Base-by-base conservation (phyloP, 768 basidiomycete species). In the Lyophyllum atratum region DNA sequence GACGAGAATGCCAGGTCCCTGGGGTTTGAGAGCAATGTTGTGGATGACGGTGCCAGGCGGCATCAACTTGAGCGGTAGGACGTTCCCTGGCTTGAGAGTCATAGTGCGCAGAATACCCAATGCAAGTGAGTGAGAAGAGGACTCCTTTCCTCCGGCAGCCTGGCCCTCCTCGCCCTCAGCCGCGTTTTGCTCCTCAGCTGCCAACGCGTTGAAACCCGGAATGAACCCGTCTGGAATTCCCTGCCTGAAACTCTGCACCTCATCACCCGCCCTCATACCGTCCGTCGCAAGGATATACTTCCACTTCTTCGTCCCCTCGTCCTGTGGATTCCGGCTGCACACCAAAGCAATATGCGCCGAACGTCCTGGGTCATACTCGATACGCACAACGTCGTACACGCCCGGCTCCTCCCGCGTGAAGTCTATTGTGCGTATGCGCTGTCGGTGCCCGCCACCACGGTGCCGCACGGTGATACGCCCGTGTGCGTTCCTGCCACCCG, bases 291-390 rank as follows among this genome's bases (percentile, higher is more conserved):
- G 76, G 66, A 99, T 95, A 69, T 99, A 99, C 66, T 86, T 90
- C 86, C 90, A 96, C 64, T 76, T 80, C 58, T 81, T 76, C 58
- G 56, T 70, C 1, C 84, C 89, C 58, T 80, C 76, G 29, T 82
- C 78, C 9, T 68, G 69, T 3, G 79, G 70, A 62, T 85, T 77
- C 49, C 87, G 78, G 67, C 84, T 87, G 68, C 80, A 80, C 67
- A 98, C 68, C 58, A 99, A 82, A 2, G 97, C 96, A 67, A 99
- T 96, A 70, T 99, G 97, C 7, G 92, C 93, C 33, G 88, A 91
- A 43, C 97, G 82, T 4, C 91, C 91, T 0, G 97, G 97, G 76
- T 98, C 97, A 67, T 96, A 99, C 75, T 98, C 97, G 62, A 99
- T 92, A 46, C 97, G 84, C 3, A 95, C 82, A 44, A 98, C 94